Base-by-base conservation (phyloP, 1,284 basidiomycete species). In the Leucoagaricus sp. region DNA sequence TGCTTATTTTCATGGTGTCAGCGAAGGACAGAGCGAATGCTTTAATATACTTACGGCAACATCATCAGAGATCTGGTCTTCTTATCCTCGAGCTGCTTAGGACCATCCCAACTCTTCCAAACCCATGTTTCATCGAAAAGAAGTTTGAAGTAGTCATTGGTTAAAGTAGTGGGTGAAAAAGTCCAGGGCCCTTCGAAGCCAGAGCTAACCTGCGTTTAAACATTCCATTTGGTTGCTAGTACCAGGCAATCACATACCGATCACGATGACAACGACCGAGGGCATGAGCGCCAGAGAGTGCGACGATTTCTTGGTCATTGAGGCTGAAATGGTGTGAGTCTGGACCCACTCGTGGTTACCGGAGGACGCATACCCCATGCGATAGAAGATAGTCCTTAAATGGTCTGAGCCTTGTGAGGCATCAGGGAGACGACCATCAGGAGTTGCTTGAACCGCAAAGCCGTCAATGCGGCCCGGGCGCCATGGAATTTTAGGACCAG, bases 231-330 rank as follows among this genome's bases (percentile, higher is more conserved):
- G n/a, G n/a, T n/a, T n/a, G n/a, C n/a, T n/a, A n/a, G n/a, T n/a
- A n/a, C n/a, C n/a, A n/a, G n/a, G 40, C 25, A 21, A 62, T 59
- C 12, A 64, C 74, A 59, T 65, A 83, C 82, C 90, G 80, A 73
- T 87, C 83, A 58, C 75, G 63, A 80, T 98, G 96, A 82, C 94
- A 96, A 69, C 96, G 91, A 42, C 96, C 96, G 49, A 98, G 85
- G 60, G 94, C 94, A 72, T 99, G 96, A 44, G 93, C 96, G 64
- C 96, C 96, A 31, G 86, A 85, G 63, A 99, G 88, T 52, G 96
- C 95, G 57, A 98, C 96, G 55, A 96, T 96, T 75, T 96, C 94
- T 73, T 95, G 93, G 77, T 98, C 96, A 73, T 96, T 93, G 82
- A 98, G 96, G 55, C 77, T 79, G 42, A 15, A 50, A 26, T n/a